phyloP scores from a whole-genome alignment of 345 rosid genomes.

The Citrus inodora region DNA sequence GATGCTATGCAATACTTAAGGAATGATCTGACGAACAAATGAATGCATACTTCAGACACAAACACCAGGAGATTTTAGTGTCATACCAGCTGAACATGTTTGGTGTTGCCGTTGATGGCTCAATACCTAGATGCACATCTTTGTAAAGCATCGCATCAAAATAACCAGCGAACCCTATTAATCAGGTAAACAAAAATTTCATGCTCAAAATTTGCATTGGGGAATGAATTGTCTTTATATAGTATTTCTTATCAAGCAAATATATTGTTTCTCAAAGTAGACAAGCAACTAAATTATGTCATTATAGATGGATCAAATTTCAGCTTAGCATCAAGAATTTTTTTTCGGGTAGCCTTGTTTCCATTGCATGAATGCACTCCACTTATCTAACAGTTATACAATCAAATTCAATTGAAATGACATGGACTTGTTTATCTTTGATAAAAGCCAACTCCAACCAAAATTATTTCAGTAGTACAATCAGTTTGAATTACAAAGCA shows the following conservation, averaged over 20 bases:
- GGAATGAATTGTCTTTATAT: neutral
- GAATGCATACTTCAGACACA: neutral
- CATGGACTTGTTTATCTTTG: neutral
- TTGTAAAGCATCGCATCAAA: conserved; percentile 87
- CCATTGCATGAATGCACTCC: neutral
- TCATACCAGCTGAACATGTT: conserved; percentile 99
- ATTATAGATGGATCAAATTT: neutral
- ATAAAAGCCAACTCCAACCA: neutral
- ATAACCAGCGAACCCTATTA: conserved; percentile 89
- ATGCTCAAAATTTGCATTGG: conserved; percentile 10
- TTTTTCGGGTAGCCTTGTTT: neutral
- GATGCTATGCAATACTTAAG: neutral
- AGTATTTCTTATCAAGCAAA: neutral
- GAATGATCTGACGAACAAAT: neutral
- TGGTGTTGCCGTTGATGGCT: conserved; percentile 87
- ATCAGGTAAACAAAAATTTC: conserved; percentile 14
- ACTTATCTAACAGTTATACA: neutral
- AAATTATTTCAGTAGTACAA: neutral
- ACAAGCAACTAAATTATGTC: neutral
- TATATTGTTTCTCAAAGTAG: neutral
- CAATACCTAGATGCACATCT: conserved; percentile 96
- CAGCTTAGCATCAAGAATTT: neutral
- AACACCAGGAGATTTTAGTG: neutral
- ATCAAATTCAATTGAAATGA: conserved; percentile 3
- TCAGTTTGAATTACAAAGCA: neutral